Percentiles rank a stretch among this genome's conserved stretches.
These are phyloP conservation scores for Colletotrichum euphorbiae DNA, from an alignment of 2,329 filamentous ascomycete species.

Conservation along the genomic window DNA sequence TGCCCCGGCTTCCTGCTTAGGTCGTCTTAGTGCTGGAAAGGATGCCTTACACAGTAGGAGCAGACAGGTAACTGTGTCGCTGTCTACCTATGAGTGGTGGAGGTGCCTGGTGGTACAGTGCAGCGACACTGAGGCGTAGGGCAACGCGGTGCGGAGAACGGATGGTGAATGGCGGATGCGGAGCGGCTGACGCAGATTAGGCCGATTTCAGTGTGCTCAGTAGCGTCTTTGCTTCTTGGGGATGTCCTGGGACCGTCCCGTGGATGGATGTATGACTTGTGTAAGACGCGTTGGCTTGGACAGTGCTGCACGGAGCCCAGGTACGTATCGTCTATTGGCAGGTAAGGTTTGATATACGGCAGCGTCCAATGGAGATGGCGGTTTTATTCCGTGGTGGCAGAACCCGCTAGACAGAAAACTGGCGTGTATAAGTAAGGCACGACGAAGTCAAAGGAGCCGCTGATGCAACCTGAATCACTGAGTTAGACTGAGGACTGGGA, in stretches of 20 bases:
- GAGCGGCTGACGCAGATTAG: not conserved
- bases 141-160: not conserved
- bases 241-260: not conserved
- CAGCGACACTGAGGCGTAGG: not conserved
- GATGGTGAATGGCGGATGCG: not conserved
- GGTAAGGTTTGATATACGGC: not conserved
- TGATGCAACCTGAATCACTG: no score
- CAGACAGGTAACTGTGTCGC: not conserved
- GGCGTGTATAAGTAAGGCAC: not conserved
- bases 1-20: not conserved
- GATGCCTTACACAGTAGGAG: not conserved
- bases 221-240: not conserved
- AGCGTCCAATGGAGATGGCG: not conserved
- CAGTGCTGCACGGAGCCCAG: not conserved
- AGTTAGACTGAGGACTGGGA: not conserved
- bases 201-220: not conserved
- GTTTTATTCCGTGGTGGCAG: not conserved
- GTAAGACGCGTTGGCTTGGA: not conserved
- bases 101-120: not conserved
- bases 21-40: not conserved
- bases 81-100: no score
- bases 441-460: not conserved
- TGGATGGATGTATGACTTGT: slow-evolving; percentile 10
- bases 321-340: not conserved
- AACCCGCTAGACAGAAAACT: not conserved